Percentiles rank a stretch among this genome's conserved stretches.
These are phyloP conservation scores for Trypanosoma rangeli DNA, from an alignment of 208 protist species.

Conservation along the genomic window DNA sequence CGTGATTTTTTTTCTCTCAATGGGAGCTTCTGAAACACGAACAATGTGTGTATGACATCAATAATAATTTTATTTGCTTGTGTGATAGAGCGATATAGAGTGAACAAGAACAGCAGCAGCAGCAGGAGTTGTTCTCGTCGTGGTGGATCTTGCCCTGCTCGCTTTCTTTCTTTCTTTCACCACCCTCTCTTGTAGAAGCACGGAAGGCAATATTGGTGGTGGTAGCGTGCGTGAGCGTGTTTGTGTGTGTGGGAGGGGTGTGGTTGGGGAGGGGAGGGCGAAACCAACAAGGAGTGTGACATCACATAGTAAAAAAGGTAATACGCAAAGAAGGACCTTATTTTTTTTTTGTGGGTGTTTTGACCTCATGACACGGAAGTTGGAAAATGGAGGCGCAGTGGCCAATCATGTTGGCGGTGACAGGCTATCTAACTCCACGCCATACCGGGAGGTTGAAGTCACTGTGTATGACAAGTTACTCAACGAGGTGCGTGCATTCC, in stretches of 20 bases:
- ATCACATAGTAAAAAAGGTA: not conserved
- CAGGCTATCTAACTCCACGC: not conserved
- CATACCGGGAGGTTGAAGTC: constrained; percentile 46
- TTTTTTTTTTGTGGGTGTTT: not conserved
- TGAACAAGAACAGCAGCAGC: not conserved
- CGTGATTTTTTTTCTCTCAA: not conserved
- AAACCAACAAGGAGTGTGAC: not conserved
- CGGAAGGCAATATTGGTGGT: not conserved
- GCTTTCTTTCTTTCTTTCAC: not conserved
- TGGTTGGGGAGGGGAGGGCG: too few relatives aligned
- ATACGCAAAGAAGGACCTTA: not conserved
- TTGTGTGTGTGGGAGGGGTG: not conserved
- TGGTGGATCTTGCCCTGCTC: not conserved
- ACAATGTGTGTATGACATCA: not conserved
- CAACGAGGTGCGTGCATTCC: constrained; percentile 40
- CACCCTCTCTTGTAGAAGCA: not conserved
- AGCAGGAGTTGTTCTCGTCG: not conserved
- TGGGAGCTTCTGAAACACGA: not conserved
- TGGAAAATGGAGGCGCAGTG: not conserved
- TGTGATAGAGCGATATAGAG: not conserved
- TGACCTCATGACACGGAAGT: not conserved
- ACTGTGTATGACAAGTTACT: constrained; percentile 55
- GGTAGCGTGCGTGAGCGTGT: not conserved
- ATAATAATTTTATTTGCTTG: not conserved
- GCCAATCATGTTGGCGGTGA: not conserved